Conservation (phyloP, 2,329 filamentous ascomycete genomes). For the Ambrosiella xylebori region DNA sequence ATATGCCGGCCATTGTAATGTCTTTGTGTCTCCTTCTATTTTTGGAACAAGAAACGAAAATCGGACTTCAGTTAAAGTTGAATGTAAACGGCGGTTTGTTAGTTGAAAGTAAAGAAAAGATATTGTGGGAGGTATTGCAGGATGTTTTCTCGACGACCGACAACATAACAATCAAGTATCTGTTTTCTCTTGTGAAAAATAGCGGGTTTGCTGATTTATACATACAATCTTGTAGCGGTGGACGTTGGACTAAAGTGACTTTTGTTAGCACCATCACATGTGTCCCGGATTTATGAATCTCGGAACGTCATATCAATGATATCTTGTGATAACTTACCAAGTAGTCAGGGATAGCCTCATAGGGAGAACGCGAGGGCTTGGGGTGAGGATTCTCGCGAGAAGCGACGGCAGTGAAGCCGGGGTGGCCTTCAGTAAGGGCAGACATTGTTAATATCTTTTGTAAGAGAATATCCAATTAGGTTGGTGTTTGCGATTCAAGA, state of each 20-base stretch:
- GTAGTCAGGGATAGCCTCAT: slow-evolving; percentile 53
- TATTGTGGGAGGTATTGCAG: too few relatives aligned
- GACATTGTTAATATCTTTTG: slow-evolving; percentile 11
- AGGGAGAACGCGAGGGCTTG: slow-evolving; percentile 26
- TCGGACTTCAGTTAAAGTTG: neutral
- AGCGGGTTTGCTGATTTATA: neutral
- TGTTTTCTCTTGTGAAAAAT: neutral
- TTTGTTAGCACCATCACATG: neutral
- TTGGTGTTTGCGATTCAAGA: neutral
- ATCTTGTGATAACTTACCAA: slow-evolving; percentile 21
- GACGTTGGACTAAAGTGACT: slow-evolving; percentile 31
- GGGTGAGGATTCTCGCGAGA: slow-evolving; percentile 13
- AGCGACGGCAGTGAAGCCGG: slow-evolving; percentile 12
- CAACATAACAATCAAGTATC: neutral
- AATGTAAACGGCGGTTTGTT: too few relatives aligned
- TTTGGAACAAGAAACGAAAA: neutral
- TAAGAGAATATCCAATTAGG: neutral
- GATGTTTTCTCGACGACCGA: neutral
- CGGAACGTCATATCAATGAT: neutral
- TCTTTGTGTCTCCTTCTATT: slow-evolving; percentile 5
- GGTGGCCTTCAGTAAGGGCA: slow-evolving; percentile 12
- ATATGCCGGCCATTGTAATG: neutral
- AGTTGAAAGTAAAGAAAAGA: too few relatives aligned
- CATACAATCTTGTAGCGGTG: slow-evolving; percentile 50
- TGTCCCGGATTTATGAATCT: neutral